Percentiles rank a stretch among this genome's conserved stretches.
Evolutionary conservation across 768 basidiomycete species (phyloP).

Genomic region (Coprinellus aureogranulatus): DNA sequence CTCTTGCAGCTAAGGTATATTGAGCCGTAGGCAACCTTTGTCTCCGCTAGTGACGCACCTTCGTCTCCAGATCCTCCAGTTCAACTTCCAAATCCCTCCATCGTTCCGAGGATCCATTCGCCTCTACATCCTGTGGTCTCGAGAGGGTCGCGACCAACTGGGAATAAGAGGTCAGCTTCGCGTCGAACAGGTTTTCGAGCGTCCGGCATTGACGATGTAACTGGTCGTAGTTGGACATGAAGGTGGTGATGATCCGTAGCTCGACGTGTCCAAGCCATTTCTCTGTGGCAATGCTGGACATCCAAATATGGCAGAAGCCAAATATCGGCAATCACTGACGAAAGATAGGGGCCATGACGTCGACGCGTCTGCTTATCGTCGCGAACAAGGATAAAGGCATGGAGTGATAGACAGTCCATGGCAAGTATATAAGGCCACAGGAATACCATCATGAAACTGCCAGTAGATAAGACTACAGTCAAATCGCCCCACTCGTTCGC

Average conservation of each 20-base stretch:
- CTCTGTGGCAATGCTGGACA: too few species aligned
- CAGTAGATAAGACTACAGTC: too few species aligned
- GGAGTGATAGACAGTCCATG: too few species aligned
- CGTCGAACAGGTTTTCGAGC: conserved; percentile 87
- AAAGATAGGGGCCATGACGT: background rate
- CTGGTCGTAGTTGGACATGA: conserved; percentile 81
- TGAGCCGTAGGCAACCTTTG: conserved; percentile 7
- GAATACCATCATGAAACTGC: too few species aligned
- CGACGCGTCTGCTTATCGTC: too few species aligned
- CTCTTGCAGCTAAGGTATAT: conserved; percentile 75
- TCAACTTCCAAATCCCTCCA: conserved; percentile 85
- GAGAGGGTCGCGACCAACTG: conserved; percentile 74
- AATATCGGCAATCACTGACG: background rate
- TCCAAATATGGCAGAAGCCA: background rate
- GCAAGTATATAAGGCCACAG: too few species aligned
- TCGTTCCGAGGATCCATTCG: conserved; percentile 65
- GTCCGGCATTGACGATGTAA: conserved; percentile 90
- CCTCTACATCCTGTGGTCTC: conserved; percentile 61
- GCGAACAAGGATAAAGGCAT: too few species aligned
- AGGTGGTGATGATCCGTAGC: conserved; percentile 1
- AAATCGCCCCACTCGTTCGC: too few species aligned
- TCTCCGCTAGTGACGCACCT: conserved; percentile 45
- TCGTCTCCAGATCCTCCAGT: conserved; percentile 79
- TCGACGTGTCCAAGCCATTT: too few species aligned
- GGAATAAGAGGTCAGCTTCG: conserved; percentile 88